These are phyloP conservation scores for Mortierella alpina DNA, from an alignment of 192 early-diverging fungal genomes.

Conservation along the genomic window DNA sequence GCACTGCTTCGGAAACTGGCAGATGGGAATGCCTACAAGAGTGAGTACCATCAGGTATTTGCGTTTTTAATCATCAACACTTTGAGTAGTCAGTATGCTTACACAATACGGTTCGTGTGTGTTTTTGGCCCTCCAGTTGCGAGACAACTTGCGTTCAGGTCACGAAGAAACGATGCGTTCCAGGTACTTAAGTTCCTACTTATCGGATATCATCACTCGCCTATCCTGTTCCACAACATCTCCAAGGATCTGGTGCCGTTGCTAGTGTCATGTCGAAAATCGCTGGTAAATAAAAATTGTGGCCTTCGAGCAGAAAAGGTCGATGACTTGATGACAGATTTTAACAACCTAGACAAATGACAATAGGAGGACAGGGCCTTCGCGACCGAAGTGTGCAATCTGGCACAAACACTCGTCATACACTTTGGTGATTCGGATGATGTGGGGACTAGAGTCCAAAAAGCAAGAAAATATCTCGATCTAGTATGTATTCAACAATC, in stretches of 20 bases:
- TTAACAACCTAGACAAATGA: background rate
- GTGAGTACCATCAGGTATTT: constrained; percentile 7
- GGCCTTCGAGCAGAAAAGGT: too few species aligned
- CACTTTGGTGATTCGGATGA: constrained; percentile 38
- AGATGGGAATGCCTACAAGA: constrained; percentile 42
- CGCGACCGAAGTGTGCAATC: constrained; percentile 22
- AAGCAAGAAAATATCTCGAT: constrained; percentile 21
- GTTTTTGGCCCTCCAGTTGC: constrained; percentile 18
- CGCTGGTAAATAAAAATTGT: constrained; percentile 9
- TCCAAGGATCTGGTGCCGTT: constrained; percentile 31
- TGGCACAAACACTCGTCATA: constrained; percentile 39
- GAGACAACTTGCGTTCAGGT: constrained; percentile 20
- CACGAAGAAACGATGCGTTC: constrained; percentile 43
- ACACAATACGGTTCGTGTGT: too few species aligned
- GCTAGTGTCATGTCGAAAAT: constrained; percentile 26
- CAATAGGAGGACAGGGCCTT: constrained; percentile 32
- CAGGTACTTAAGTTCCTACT: constrained; percentile 38
- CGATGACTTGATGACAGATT: too few species aligned
- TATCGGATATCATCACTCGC: constrained; percentile 56
- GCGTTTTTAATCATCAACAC: too few species aligned
- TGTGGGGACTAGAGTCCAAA: constrained; percentile 28
- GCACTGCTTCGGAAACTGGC: constrained; percentile 37
- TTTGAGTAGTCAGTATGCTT: too few species aligned
- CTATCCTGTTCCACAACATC: constrained; percentile 43
- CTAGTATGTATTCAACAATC: constrained; percentile 17